phyloP scores from a whole-genome alignment of 2,329 filamentous ascomycete genomes.

The Fusarium kyushuense region DNA sequence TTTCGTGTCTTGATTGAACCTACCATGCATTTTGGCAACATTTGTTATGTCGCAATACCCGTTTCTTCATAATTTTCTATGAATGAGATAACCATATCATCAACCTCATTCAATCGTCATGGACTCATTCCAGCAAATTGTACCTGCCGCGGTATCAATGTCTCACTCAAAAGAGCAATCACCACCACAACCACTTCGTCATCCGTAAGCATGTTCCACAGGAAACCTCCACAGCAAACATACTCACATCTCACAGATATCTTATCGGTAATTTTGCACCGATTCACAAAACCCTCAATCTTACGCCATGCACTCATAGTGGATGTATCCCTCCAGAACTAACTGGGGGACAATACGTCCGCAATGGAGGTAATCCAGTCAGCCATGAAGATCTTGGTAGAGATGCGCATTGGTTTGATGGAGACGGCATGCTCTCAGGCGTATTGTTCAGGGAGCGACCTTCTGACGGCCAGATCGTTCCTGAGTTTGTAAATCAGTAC shows the following conservation, averaged over 20 bases:
- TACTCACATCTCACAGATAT: conserved; percentile 57
- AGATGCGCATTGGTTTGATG: conserved; percentile 80
- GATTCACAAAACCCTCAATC: conserved; percentile 64
- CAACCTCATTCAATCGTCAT: neutral
- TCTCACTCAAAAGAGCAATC: neutral
- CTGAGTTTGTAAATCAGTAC: conserved; percentile 77
- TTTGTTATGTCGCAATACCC: neutral
- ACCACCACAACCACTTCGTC: conserved; percentile 1
- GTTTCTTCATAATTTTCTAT: neutral
- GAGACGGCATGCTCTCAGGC: conserved; percentile 79
- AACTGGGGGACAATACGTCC: conserved; percentile 76
- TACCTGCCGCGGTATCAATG: neutral
- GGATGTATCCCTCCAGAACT: conserved; percentile 74
- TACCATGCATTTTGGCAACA: neutral
- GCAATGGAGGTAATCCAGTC: conserved; percentile 77
- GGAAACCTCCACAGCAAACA: conserved; percentile 26
- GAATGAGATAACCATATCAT: neutral
- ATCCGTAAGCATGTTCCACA: conserved; percentile 26
- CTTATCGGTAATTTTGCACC: conserved; percentile 78
- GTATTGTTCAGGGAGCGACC: conserved; percentile 65
- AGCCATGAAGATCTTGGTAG: conserved; percentile 70
- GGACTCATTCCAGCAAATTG: neutral
- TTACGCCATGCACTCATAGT: conserved; percentile 68
- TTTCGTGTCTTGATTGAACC: neutral
- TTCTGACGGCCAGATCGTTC: conserved; percentile 57